Evolutionary conservation across 257 asterid genomes (phyloP).

Genomic region (Thymus quinquecostatus): DNA sequence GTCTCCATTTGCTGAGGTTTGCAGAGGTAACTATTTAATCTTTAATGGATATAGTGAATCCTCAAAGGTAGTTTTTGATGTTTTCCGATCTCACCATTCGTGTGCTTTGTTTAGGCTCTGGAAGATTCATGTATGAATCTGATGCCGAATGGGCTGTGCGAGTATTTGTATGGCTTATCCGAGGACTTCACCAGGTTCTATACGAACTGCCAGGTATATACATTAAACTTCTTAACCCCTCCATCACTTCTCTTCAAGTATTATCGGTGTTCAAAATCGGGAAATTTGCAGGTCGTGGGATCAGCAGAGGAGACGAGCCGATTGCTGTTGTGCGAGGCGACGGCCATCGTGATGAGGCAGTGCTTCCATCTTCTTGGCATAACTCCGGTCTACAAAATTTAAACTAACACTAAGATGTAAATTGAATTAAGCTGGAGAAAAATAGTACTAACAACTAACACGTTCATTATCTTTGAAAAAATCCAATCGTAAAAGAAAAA

Average conservation of each 20-base stretch:
- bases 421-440: no score
- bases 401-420: no score
- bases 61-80: not conserved
- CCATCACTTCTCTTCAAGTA: not conserved
- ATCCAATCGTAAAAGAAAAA: no score
- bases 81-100: constrained; percentile 23
- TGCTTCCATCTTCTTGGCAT: constrained; percentile 88
- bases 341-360: constrained; percentile 87
- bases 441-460: no score
- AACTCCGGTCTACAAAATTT: constrained; percentile 86
- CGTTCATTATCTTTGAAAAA: no score
- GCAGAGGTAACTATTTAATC: constrained; percentile 56
- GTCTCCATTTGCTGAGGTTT: constrained; percentile 87
- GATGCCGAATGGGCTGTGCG: constrained; percentile 72
- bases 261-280: not conserved
- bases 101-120: constrained; percentile 48
- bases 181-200: constrained; percentile 87
- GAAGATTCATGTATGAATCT: constrained; percentile 79
- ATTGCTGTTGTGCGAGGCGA: constrained; percentile 88
- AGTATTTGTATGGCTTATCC: constrained; percentile 79
- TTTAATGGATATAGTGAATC: not conserved
- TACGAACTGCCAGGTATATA: constrained; percentile 82
- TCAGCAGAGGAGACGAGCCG: constrained; percentile 78
- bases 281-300: constrained; percentile 65
- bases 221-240: not conserved